A percentile compares a stretch with the other conserved stretches of the same genome.
Evolutionary conservation across 306 rosid genomes (phyloP).

Genomic region (Cotoneaster glaucophyllus): DNA sequence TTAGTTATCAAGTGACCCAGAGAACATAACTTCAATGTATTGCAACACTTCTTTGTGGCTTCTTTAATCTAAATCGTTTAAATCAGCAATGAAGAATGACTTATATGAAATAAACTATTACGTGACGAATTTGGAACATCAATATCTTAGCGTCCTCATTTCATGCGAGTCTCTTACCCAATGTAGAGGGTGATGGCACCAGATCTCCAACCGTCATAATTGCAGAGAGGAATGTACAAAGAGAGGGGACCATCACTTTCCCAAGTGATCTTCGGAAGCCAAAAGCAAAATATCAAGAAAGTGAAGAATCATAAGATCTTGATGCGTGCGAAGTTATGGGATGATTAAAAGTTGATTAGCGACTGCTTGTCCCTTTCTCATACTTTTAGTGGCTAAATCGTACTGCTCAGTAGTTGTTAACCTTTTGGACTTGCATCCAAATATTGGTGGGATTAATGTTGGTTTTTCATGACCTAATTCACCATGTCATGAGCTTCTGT

Average conservation of each 20-base stretch:
- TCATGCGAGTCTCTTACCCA: background rate
- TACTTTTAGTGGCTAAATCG: slow-evolving; percentile 3
- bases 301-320: slow-evolving; percentile 14
- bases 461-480: slow-evolving; percentile 1
- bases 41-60: background rate
- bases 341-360: slow-evolving; percentile 7
- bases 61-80: no score
- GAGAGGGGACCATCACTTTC: slow-evolving; percentile 27
- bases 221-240: slow-evolving; percentile 26
- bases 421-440: slow-evolving; percentile 13
- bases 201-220: slow-evolving; percentile 49
- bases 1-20: background rate
- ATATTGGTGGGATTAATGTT: slow-evolving; percentile 7
- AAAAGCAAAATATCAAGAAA: slow-evolving; percentile 15
- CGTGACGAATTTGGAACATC: background rate
- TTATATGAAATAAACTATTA: background rate
- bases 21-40: background rate
- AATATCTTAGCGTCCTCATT: background rate
- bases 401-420: slow-evolving; percentile 1
- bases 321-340: slow-evolving; percentile 33
- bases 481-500: background rate
- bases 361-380: slow-evolving; percentile 9
- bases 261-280: slow-evolving; percentile 30
- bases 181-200: background rate
- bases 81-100: no score